phyloP scores from a whole-genome alignment of 2,329 filamentous ascomycete genomes.

The Cladophialophora bantiana region DNA sequence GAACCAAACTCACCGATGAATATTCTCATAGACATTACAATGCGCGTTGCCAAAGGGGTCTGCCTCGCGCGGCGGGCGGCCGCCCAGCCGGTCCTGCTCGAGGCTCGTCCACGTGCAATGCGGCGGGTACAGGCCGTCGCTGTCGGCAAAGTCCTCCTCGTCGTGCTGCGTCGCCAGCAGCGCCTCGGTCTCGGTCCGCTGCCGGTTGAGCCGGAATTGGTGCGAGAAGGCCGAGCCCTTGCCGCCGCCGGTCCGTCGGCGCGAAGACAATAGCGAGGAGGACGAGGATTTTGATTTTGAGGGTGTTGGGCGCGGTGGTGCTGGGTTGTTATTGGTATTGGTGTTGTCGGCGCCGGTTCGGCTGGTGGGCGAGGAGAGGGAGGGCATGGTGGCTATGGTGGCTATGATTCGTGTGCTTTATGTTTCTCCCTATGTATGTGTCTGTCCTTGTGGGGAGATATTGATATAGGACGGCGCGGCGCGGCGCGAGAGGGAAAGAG shows the following conservation, averaged over 20 bases:
- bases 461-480: not conserved
- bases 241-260: not conserved
- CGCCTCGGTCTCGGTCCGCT: slow-evolving; percentile 31
- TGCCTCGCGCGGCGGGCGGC: slow-evolving; percentile 30
- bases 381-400: not conserved
- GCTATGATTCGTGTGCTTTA: not conserved
- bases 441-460: not conserved
- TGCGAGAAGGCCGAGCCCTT: slow-evolving; percentile 8
- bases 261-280: not conserved
- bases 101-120: slow-evolving; percentile 39
- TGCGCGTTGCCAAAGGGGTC: slow-evolving; percentile 35
- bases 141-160: slow-evolving; percentile 38
- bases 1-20: slow-evolving; percentile 33
- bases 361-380: not conserved
- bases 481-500: not conserved
- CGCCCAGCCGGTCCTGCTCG: slow-evolving; percentile 12
- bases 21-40: slow-evolving; percentile 40
- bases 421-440: too few species aligned
- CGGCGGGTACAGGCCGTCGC: slow-evolving; percentile 41
- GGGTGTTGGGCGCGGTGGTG: not conserved
- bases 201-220: slow-evolving; percentile 30
- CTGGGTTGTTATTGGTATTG: not conserved
- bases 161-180: slow-evolving; percentile 37
- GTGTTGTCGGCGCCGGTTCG: not conserved
- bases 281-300: not conserved